Percentiles rank a stretch among this genome's conserved stretches.
These are phyloP conservation scores for Fusarium algeriense DNA, from an alignment of 2,329 filamentous ascomycete genomes.

Conservation along the genomic window DNA sequence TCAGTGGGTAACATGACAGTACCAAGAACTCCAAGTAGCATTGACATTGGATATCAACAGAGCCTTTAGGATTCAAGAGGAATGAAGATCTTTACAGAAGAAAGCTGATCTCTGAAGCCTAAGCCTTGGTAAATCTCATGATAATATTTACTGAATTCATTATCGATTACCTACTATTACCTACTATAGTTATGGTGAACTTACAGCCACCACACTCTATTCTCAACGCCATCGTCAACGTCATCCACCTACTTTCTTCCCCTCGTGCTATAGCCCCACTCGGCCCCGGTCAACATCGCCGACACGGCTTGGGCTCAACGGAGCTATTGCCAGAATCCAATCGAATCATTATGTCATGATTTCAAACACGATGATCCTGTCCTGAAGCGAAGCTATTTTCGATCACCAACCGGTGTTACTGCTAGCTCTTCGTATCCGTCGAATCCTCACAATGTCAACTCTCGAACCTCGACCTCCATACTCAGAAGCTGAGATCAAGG, in stretches of 20 bases:
- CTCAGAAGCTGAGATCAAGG: slow-evolving; percentile 80
- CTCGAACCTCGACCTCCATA: slow-evolving; percentile 81
- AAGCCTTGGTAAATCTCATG: not conserved
- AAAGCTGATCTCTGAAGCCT: not conserved
- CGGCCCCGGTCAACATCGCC: slow-evolving; percentile 30
- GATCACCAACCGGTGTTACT: not conserved
- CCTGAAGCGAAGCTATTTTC: not conserved
- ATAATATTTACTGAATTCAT: not conserved
- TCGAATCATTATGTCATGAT: slow-evolving; percentile 19
- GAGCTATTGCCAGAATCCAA: slow-evolving; percentile 1
- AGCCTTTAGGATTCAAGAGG: not conserved
- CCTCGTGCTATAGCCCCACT: slow-evolving; percentile 7
- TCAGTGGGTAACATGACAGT: slow-evolving; percentile 5
- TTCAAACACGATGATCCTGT: slow-evolving; percentile 2
- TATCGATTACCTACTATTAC: no score
- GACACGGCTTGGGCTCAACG: slow-evolving; percentile 16
- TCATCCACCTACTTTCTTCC: slow-evolving; percentile 3
- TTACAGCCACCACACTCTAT: slow-evolving; percentile 6
- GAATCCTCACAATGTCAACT: slow-evolving; percentile 74
- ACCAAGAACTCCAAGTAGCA: slow-evolving; percentile 1
- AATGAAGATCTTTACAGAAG: not conserved
- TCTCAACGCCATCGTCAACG: slow-evolving; percentile 16
- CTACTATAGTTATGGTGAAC: not conserved
- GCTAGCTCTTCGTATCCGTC: not conserved
- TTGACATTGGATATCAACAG: not conserved